Conservation (phyloP, 106 monocot genomes). For the Xerophyta viscosa region DNA sequence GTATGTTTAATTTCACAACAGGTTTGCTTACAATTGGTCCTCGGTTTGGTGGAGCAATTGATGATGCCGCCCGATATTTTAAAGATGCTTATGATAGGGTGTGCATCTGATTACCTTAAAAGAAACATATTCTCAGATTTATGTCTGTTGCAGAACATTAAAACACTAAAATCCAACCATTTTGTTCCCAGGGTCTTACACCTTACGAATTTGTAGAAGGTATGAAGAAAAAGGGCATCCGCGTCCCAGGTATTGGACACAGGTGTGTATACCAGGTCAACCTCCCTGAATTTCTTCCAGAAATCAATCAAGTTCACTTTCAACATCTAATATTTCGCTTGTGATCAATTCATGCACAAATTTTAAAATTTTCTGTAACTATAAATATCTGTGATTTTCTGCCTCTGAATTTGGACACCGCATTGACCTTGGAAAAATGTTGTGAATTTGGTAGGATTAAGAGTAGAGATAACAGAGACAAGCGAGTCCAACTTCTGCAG, state of each 20-base stretch:
- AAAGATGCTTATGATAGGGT: constrained; percentile 95
- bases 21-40: constrained; percentile 97
- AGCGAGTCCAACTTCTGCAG: constrained; percentile 91
- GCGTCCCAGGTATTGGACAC: constrained; percentile 97
- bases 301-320: too few species aligned
- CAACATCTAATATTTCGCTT: too few species aligned
- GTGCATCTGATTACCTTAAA: constrained; percentile 8
- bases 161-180: neutral
- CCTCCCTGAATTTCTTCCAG: too few species aligned
- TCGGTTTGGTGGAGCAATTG: constrained; percentile 99
- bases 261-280: constrained; percentile 30
- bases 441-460: constrained; percentile 64
- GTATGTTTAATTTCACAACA: constrained; percentile 18
- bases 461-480: constrained; percentile 95
- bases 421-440: too few species aligned
- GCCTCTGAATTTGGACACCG: too few species aligned
- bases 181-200: constrained; percentile 51
- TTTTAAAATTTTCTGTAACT: too few species aligned
- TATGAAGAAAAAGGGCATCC: constrained; percentile 99
- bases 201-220: constrained; percentile 97
- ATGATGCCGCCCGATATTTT: constrained; percentile 97
- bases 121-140: too few species aligned
- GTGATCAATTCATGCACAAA: too few species aligned
- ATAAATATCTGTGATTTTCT: too few species aligned
- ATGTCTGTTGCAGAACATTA: too few species aligned